Evolutionary conservation across 306 rosid genomes (phyloP), one percentile per base, ranked within the genome.

Genomic region (Cucurbita moschata): DNA sequence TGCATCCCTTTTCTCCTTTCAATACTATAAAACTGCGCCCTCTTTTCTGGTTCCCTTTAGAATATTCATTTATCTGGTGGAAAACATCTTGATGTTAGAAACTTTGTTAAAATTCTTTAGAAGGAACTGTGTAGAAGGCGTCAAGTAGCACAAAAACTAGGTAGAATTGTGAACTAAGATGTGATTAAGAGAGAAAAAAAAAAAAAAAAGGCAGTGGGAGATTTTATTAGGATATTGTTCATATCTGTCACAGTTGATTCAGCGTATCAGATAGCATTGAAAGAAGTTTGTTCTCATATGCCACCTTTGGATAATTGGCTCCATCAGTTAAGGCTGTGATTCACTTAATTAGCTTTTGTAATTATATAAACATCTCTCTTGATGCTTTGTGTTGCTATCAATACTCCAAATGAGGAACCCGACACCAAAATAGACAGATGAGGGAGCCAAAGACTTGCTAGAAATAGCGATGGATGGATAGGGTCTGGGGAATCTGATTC

Each of bases 401-500:
- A 21, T 47, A 26, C 67, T 47, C 56, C 73, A 68, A 44, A 47
- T 68, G 54, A 11, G 73, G 16, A 46, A 46, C 13, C 73, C 12
- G 21, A 4, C 13, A n/a, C 37, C 26, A 64, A 64, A 64, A 64
- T 10, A 64, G 52, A 64, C 37, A n/a, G 0, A 62, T 5, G 53
- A 65, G 53, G 37, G 38, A 65, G 10, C 37, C 38, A 68, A 30
- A 68, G 10, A 46, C 18, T 44, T 67, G 73, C 56, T 26, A 43
- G 19, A 68, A 67, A 21, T 67, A 21, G 73, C 5, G 19, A 68
- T 46, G 16, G 39, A 63, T 63, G 10, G 38, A 8, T 68, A 68
- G 73, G 73, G 56, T 68, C 47, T 68, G 73, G 73, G 72, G 55
- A 5, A 46, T 68, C 40, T 46, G 73, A n/a, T 65, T 68, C 43